phyloP scores from a whole-genome alignment of 352 stramenopile genomes.

The Phytophthora sp. region DNA sequence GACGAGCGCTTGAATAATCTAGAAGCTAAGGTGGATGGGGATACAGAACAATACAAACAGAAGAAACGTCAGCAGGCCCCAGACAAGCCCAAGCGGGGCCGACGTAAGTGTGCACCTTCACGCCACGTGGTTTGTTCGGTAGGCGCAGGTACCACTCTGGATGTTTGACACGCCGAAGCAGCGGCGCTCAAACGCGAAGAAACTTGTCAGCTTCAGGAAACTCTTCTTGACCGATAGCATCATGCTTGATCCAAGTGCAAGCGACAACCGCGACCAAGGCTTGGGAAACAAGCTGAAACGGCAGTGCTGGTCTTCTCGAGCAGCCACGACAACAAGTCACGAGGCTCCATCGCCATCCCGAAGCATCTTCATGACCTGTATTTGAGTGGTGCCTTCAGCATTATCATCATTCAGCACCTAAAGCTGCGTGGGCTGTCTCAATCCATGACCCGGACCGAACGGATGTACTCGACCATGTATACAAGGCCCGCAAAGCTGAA shows the following conservation, averaged over 20 bases:
- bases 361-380: slow-evolving; percentile 9
- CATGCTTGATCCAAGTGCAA: slow-evolving; percentile 1
- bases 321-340: neutral
- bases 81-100: slow-evolving; percentile 10
- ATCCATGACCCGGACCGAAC: slow-evolving; percentile 9
- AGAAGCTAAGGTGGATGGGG: slow-evolving; percentile 10
- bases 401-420: neutral
- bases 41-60: neutral
- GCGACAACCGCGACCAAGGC: slow-evolving; percentile 9
- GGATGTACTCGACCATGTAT: neutral
- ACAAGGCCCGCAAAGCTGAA: neutral
- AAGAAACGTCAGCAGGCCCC: slow-evolving; percentile 9
- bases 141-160: slow-evolving; percentile 11
- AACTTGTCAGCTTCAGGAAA: slow-evolving; percentile 28
- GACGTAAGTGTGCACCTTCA: slow-evolving; percentile 3
- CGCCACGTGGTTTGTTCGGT: slow-evolving; percentile 20
- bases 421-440: neutral
- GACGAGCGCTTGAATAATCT: slow-evolving; percentile 10
- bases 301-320: slow-evolving; percentile 7
- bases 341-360: neutral
- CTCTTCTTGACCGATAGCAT: slow-evolving; percentile 10
- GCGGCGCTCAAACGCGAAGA: slow-evolving; percentile 19
- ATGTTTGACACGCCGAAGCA: slow-evolving; percentile 1
- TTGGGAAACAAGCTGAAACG: too few species aligned
- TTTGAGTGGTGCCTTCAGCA: neutral